Conservation (phyloP, 345 rosid genomes). For the Gossypium stocksii region DNA sequence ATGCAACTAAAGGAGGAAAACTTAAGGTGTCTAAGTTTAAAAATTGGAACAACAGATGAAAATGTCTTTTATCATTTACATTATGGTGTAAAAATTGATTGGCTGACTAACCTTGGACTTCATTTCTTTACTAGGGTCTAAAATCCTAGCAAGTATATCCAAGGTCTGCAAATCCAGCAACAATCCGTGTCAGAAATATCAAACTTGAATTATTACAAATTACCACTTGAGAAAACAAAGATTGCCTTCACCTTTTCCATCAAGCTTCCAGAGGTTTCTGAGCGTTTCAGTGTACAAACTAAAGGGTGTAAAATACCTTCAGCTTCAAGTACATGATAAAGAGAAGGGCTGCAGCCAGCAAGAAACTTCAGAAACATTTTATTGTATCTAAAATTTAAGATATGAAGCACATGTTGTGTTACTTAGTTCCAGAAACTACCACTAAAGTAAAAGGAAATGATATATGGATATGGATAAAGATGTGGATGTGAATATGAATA, state of each 20-base stretch:
- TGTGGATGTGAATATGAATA: neutral
- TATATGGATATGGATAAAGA: neutral
- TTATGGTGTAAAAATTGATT: constrained; percentile 12
- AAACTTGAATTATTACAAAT: constrained; percentile 14
- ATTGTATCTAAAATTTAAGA: neutral
- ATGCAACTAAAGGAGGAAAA: neutral
- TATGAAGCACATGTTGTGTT: neutral
- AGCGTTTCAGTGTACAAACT: constrained; percentile 47
- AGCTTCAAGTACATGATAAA: constrained; percentile 65
- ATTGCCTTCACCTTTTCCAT: constrained; percentile 52
- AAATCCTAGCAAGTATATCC: constrained; percentile 60
- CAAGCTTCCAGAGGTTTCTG: constrained; percentile 35
- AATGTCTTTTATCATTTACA: neutral
- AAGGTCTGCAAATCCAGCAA: constrained; percentile 49
- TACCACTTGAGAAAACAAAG: constrained; percentile 7
- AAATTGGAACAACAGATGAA: neutral
- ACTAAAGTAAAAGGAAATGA: neutral
- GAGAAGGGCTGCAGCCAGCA: constrained; percentile 52
- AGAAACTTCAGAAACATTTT: constrained; percentile 15
- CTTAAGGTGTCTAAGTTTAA: neutral
- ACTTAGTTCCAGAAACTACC: neutral
- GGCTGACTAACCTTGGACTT: constrained; percentile 66
- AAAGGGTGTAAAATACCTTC: constrained; percentile 56
- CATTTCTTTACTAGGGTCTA: constrained; percentile 73
- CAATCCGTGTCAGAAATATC: constrained; percentile 2